A percentile compares a stretch with the other conserved stretches of the same genome.
Conservation (phyloP, 108 stramenopile species). For the Skeletonema tropicum region DNA sequence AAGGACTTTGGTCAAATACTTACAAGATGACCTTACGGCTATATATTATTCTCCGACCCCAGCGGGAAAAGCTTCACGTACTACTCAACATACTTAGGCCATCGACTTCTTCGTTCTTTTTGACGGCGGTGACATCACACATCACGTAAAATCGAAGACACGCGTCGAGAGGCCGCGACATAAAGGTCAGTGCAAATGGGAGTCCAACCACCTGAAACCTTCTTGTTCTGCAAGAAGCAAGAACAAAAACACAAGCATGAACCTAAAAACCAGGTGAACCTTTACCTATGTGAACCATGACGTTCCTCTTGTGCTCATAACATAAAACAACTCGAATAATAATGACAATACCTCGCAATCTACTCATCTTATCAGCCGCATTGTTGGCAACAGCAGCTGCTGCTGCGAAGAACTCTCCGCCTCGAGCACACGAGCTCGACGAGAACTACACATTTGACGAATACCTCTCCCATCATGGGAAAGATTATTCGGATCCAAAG, state of each 20-base stretch:
- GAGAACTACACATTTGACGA: conserved; percentile 54
- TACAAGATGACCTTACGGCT: too few species aligned
- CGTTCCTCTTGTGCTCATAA: too few species aligned
- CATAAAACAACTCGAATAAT: neutral
- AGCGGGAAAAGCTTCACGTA: too few species aligned
- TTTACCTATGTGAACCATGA: too few species aligned
- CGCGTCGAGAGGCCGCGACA: too few species aligned
- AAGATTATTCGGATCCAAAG: conserved; percentile 46
- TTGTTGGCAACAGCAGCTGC: neutral
- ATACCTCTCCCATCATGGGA: conserved; percentile 53
- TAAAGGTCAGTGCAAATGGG: neutral
- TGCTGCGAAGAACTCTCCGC: conserved; percentile 19
- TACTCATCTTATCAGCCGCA: conserved; percentile 14
- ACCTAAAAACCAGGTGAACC: too few species aligned
- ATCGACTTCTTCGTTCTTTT: too few species aligned
- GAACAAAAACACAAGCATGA: neutral
- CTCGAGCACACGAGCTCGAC: conserved; percentile 49
- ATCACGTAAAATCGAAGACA: too few species aligned
- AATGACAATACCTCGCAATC: conserved; percentile 1
- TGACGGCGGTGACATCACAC: too few species aligned
- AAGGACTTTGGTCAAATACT: too few species aligned
- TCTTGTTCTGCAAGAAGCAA: neutral
- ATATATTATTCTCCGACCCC: too few species aligned
- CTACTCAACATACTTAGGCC: too few species aligned
- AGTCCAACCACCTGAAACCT: neutral